Conservation (phyloP, 2,329 filamentous ascomycete species). For the Talaromyces piceae region DNA sequence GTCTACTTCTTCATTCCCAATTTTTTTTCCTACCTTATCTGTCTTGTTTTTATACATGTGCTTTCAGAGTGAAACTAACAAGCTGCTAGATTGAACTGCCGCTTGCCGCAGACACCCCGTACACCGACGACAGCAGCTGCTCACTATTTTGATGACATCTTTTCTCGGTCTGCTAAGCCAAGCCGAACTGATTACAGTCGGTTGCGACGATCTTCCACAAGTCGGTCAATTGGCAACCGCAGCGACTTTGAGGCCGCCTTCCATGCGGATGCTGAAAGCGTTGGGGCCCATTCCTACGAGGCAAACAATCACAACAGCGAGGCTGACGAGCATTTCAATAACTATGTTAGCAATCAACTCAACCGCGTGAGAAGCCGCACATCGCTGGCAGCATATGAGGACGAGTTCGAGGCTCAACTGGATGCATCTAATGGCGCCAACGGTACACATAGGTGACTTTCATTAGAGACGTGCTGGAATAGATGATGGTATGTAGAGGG, state of each 20-base stretch:
- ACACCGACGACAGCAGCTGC: conserved; percentile 75
- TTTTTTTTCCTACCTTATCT: neutral
- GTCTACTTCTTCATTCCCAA: neutral
- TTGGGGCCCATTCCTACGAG: conserved; percentile 20
- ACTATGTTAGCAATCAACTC: conserved; percentile 76
- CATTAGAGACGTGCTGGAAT: too few species aligned
- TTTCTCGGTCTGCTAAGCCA: conserved; percentile 49
- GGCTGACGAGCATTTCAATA: conserved; percentile 64
- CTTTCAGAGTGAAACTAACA: conserved; percentile 24
- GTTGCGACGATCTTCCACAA: conserved; percentile 71
- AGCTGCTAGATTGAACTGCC: conserved; percentile 64
- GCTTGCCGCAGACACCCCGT: conserved; percentile 85
- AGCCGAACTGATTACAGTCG: conserved; percentile 33
- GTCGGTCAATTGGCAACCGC: conserved; percentile 72
- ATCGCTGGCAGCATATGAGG: conserved; percentile 45
- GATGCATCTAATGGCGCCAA: conserved; percentile 30
- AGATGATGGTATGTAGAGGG: too few species aligned
- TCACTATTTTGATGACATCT: conserved; percentile 93
- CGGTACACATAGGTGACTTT: conserved; percentile 14
- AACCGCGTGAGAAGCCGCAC: conserved; percentile 59
- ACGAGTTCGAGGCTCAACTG: conserved; percentile 56
- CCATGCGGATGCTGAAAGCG: conserved; percentile 24
- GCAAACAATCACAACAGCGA: conserved; percentile 23
- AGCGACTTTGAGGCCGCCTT: conserved; percentile 62
- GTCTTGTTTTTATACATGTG: too few species aligned